Evolutionary conservation across 306 rosid species (phyloP).

Genomic region (Lithocarpus polystachyus): DNA sequence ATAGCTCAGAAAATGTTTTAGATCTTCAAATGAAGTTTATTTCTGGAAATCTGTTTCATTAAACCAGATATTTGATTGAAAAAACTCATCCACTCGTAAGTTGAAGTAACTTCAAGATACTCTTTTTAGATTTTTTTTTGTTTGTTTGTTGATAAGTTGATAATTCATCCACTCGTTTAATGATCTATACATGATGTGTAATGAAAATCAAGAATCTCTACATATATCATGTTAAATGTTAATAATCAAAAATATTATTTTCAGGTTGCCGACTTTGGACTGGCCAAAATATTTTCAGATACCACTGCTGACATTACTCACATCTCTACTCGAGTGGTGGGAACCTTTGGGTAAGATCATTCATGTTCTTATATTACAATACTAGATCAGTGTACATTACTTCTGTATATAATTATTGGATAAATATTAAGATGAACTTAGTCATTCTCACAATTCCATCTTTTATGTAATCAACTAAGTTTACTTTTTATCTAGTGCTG

Average conservation of each 20-base stretch:
- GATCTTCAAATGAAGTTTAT: neutral
- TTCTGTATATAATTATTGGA: neutral
- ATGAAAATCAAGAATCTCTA: neutral
- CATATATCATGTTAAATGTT: neutral
- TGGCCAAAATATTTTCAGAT: slow-evolving; percentile 33
- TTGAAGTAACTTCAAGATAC: neutral
- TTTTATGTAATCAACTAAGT: too few relatives aligned
- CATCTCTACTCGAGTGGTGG: slow-evolving; percentile 95
- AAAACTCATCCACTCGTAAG: neutral
- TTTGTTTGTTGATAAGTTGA: neutral
- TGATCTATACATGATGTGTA: neutral
- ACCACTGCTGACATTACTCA: slow-evolving; percentile 47
- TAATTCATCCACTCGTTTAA: neutral
- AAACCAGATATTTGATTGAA: neutral
- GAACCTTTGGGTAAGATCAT: slow-evolving; percentile 85
- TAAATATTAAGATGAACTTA: neutral
- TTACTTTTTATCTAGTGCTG: too few relatives aligned
- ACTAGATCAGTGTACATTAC: neutral
- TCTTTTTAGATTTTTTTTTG: neutral
- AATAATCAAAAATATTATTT: neutral
- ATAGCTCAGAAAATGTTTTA: neutral
- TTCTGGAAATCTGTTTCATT: neutral
- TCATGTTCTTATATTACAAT: slow-evolving; percentile 4
- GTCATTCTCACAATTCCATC: neutral
- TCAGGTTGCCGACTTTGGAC: slow-evolving; percentile 44